phyloP scores from a whole-genome alignment of 2,329 filamentous ascomycete genomes.

The Trichoderma atrobrunneum region DNA sequence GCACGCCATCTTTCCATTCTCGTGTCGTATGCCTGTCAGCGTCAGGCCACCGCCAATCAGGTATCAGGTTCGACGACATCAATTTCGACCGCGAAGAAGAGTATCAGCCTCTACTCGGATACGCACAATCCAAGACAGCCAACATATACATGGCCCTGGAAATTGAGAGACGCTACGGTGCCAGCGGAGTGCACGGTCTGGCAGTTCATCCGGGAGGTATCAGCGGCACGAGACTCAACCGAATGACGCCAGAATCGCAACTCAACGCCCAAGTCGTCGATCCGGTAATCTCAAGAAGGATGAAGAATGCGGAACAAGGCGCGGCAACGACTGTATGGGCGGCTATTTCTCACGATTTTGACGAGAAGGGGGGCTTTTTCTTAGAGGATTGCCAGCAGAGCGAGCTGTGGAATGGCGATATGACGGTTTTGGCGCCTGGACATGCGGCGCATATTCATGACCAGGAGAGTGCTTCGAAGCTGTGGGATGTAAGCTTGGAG shows the following conservation, averaged over 20 bases:
- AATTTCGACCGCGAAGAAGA: constrained; percentile 22
- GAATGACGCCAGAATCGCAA: neutral
- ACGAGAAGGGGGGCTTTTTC: neutral
- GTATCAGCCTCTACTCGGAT: constrained; percentile 35
- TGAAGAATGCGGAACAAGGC: constrained; percentile 8
- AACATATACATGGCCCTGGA: constrained; percentile 50
- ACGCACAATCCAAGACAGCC: constrained; percentile 50
- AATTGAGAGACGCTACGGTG: constrained; percentile 46
- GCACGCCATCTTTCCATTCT: constrained; percentile 37
- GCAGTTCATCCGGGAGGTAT: constrained; percentile 9
- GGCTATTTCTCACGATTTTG: neutral
- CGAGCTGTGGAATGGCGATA: neutral
- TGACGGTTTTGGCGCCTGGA: neutral
- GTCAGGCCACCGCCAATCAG: constrained; percentile 37
- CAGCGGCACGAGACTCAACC: constrained; percentile 2
- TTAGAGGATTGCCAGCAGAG: constrained; percentile 12
- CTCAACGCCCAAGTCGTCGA: neutral
- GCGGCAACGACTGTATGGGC: constrained; percentile 4
- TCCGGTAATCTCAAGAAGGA: neutral
- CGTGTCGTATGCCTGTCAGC: constrained; percentile 47
- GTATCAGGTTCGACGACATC: constrained; percentile 18
- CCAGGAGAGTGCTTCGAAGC: neutral
- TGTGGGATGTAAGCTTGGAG: neutral
- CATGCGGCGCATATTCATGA: constrained; percentile 9
- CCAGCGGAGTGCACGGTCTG: constrained; percentile 36